phyloP scores from a whole-genome alignment of 306 rosid species.

The Dalbergia oliveri region DNA sequence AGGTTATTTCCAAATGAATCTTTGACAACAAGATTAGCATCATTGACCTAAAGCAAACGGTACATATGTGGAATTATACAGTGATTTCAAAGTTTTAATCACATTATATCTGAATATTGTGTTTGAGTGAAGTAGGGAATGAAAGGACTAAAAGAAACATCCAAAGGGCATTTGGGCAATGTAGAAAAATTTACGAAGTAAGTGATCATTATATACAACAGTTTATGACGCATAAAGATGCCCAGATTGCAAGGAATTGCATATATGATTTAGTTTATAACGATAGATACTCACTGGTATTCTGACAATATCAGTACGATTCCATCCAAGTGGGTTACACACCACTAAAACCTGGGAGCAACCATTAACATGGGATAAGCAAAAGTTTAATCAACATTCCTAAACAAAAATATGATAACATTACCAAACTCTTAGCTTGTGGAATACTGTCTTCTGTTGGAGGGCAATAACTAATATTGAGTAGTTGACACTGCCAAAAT shows the following conservation, averaged over 20 bases:
- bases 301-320: constrained; percentile 71
- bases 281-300: constrained; percentile 76
- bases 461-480: constrained; percentile 94
- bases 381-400: neutral
- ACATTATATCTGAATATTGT: neutral
- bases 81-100: neutral
- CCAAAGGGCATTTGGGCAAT: too few species aligned
- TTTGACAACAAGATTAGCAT: constrained; percentile 72
- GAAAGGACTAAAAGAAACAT: too few species aligned
- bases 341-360: constrained; percentile 77
- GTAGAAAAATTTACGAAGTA: neutral
- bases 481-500: constrained; percentile 79
- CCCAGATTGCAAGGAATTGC: neutral
- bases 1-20: constrained; percentile 74
- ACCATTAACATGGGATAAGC: constrained; percentile 15
- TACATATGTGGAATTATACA: constrained; percentile 9
- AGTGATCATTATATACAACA: too few species aligned
- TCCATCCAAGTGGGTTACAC: constrained; percentile 96
- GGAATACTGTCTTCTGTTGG: constrained; percentile 72
- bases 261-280: neutral
- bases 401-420: constrained; percentile 23
- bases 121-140: too few species aligned
- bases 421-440: constrained; percentile 80
- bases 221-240: neutral
- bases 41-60: constrained; percentile 68